Conservation (phyloP, 345 rosid species). For the Dimocarpus longan region DNA sequence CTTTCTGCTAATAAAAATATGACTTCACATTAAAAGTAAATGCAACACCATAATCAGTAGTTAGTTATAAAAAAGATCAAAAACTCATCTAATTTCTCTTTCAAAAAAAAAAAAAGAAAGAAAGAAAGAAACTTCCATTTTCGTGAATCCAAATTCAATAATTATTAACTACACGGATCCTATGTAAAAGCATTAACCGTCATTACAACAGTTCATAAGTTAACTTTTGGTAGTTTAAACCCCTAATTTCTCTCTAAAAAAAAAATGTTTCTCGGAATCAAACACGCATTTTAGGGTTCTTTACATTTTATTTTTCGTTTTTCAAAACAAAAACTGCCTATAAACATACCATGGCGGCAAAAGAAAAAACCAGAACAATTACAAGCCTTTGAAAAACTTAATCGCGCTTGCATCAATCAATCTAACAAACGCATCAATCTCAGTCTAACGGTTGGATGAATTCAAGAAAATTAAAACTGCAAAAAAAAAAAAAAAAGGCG, state of each 20-base stretch:
- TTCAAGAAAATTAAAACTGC: not conserved
- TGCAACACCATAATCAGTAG: not conserved
- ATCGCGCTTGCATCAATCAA: not conserved
- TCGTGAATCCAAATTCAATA: not conserved
- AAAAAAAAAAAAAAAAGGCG: not conserved
- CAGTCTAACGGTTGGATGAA: not conserved
- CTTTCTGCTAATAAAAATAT: not conserved
- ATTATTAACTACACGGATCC: not conserved
- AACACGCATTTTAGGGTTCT: slow-evolving; percentile 28
- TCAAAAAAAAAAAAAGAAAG: too few relatives aligned
- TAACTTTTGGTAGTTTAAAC: not conserved
- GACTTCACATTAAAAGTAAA: not conserved
- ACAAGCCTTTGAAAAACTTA: not conserved
- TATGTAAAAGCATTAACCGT: not conserved
- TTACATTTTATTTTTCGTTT: too few relatives aligned
- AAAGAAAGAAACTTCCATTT: not conserved
- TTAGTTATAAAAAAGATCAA: too few relatives aligned
- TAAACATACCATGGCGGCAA: not conserved
- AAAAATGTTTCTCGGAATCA: slow-evolving; percentile 6
- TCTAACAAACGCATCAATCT: not conserved
- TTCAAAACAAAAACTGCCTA: too few relatives aligned
- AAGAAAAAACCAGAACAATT: not conserved
- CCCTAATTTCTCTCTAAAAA: not conserved
- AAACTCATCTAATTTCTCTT: too few relatives aligned
- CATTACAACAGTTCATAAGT: not conserved